phyloP scores from a whole-genome alignment of 2,329 filamentous ascomycete species.

The Colletotrichum kahawae region DNA sequence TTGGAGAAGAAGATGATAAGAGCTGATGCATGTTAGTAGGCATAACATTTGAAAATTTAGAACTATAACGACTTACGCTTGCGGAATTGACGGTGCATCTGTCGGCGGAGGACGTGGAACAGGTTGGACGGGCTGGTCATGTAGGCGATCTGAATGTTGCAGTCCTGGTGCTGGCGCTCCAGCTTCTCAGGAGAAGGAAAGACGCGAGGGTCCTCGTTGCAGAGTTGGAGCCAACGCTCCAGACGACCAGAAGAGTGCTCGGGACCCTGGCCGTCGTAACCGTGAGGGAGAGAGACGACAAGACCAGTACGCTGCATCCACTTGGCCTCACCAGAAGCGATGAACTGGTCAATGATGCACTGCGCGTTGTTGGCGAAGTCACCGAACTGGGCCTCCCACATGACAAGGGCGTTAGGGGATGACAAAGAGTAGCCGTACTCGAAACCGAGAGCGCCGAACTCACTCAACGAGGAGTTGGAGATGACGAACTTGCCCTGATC shows the following conservation, averaged over 20 bases:
- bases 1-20: slow-evolving; percentile 99
- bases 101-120: slow-evolving; percentile 94
- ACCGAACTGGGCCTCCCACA: slow-evolving; percentile 99
- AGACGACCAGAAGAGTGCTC: slow-evolving; percentile 98
- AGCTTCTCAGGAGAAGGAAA: slow-evolving; percentile 91
- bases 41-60: slow-evolving; percentile 24
- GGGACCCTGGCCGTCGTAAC: slow-evolving; percentile 97
- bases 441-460: slow-evolving; percentile 82
- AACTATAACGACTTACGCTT: slow-evolving; percentile 73
- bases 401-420: slow-evolving; percentile 94
- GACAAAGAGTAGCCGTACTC: slow-evolving; percentile 98
- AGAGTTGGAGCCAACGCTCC: slow-evolving; percentile 96
- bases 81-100: slow-evolving; percentile 99
- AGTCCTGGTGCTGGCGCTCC: slow-evolving; percentile 97
- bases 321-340: slow-evolving; percentile 96
- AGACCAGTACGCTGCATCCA: slow-evolving; percentile 98
- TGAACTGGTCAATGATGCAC: slow-evolving; percentile 98
- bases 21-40: slow-evolving; percentile 55
- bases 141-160: slow-evolving; percentile 98
- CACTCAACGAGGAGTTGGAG: slow-evolving; percentile 86
- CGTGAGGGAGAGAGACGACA: slow-evolving; percentile 94
- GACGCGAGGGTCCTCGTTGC: slow-evolving; percentile 94
- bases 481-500: slow-evolving; percentile 97
- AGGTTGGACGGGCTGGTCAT: slow-evolving; percentile 96
- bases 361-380: slow-evolving; percentile 99